Conservation (phyloP, 2,329 filamentous ascomycete genomes). For the Cytospora piceae region DNA sequence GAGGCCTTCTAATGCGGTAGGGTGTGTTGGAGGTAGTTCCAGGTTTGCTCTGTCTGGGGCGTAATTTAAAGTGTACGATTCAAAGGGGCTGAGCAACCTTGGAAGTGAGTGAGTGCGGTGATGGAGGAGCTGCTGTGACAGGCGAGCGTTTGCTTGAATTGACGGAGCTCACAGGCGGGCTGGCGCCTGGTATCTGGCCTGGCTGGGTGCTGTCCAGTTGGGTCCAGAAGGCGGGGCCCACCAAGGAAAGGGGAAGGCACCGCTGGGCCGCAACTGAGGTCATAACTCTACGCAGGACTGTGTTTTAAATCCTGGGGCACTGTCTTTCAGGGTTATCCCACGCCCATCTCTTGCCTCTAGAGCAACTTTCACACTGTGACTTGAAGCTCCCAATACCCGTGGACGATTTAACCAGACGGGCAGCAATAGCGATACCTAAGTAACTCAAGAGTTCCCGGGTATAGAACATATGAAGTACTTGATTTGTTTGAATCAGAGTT, state of each 20-base stretch:
- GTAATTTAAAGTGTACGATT: constrained; percentile 19
- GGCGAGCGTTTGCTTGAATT: constrained; percentile 9
- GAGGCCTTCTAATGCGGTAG: constrained; percentile 5
- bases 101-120: constrained; percentile 23
- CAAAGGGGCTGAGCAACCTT: constrained; percentile 30
- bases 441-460: neutral
- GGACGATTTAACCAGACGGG: neutral
- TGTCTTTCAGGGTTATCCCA: neutral
- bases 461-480: neutral
- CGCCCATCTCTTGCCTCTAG: neutral
- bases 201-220: constrained; percentile 15
- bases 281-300: constrained; percentile 5
- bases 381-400: neutral
- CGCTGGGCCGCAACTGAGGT: constrained; percentile 30
- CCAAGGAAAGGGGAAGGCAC: constrained; percentile 28
- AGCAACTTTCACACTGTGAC: neutral
- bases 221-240: constrained; percentile 27
- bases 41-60: constrained; percentile 13
- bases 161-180: constrained; percentile 10
- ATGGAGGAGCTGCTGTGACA: constrained; percentile 24
- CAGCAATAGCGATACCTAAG: neutral
- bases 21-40: neutral
- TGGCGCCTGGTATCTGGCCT: constrained; percentile 15
- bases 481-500: neutral
- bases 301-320: neutral